Base-by-base conservation (phyloP, 257 asterid genomes). In the Phtheirospermum japonicum region DNA sequence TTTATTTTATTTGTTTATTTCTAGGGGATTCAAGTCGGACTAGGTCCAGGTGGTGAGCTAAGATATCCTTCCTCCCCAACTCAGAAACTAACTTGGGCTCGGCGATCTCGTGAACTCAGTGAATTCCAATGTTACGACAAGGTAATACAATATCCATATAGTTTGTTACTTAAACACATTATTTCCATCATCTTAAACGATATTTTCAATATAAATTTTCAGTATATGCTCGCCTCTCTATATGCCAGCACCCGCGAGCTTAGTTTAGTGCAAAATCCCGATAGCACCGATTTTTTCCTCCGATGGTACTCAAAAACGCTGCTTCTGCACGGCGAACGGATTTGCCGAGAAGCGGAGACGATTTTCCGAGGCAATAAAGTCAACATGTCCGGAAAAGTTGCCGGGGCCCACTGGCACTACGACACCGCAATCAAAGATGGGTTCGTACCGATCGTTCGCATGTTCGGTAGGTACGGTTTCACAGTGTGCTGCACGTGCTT, bases 21-120 rank as follows among this genome's bases (percentile, higher is more conserved):
- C 52, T 77, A 88, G 96, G 91, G 89, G 6, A 77, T 88, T 71
- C 96, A 85, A 88, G 86, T 88, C 59, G 96, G 96, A 57, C 61
- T 88, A 74, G 96, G 96, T 42, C 94, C 96, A 23, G 80, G 76
- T 40, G 94, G 94, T 63, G 94, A 88, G 75, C 69, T 88, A 67
- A 76, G 96, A 75, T 88, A 88, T 76, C 96, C 96, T 59, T 80
- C 88, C 2, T 76, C 71, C 73, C 75, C 83, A 28, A 64, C 72
- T 52, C 76, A 67, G 61, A 78, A 73, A 73, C 71, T 75, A 42
- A 64, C 73, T 16, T 51, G 76, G 76, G 74, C 78, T 19, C 77
- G 79, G 88, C 86, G 79, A 39, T 32, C 82, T 37, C 76, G 73
- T 39, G 89, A 81, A 73, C 80, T 83, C 31, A 91, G 94, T 46